Base-by-base conservation (phyloP, 2,329 filamentous ascomycete genomes). In the Penicillium sp. region DNA sequence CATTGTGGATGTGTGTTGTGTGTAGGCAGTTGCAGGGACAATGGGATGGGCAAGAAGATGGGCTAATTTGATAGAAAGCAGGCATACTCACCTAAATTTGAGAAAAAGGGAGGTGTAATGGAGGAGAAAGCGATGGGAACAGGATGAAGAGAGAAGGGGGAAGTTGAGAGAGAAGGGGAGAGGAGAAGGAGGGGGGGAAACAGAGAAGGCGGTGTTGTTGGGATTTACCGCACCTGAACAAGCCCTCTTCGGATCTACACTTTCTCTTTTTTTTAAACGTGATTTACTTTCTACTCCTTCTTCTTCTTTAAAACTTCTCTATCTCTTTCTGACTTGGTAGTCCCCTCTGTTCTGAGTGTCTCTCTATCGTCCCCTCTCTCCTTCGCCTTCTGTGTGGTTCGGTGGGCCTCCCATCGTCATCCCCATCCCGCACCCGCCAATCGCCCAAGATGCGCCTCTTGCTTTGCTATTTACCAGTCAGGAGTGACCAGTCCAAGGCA, bases 341-440 rank as follows among this genome's bases (percentile, higher is more conserved):
- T 45, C 31, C 28, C 21, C 12, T 23, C 21, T 38, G 23, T 23
- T 21, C 13, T 36, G 16, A 24, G 6, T n/a, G 18, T 42, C 10
- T 42, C 38, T 23, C 38, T 18, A 42, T 42, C 28, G 16, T 42
- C 38, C 34, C 29, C 18, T 15, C 9, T 28, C 33, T 44, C 29
- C 36, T 24, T 45, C 33, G 41, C 57, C 58, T 67, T 70, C 64
- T 68, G 64, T 71, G 68, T 71, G 70, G 69, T 69, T 72, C 69
- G 65, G 69, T 71, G 70, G 69, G 68, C 68, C 68, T 51, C 56
- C 60, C 61, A 64, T 65, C 67, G 67, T 70, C 67, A 71, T 70
- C 68, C 66, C 63, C 68, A 66, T 67, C 65, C 63, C 59, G 51
- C 62, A 56, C 56, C 65, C 65, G 56, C 68, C 68, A 69, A 70